Conservation (phyloP, 805 yeast species). For the Wickerhamomyces mucosus region DNA sequence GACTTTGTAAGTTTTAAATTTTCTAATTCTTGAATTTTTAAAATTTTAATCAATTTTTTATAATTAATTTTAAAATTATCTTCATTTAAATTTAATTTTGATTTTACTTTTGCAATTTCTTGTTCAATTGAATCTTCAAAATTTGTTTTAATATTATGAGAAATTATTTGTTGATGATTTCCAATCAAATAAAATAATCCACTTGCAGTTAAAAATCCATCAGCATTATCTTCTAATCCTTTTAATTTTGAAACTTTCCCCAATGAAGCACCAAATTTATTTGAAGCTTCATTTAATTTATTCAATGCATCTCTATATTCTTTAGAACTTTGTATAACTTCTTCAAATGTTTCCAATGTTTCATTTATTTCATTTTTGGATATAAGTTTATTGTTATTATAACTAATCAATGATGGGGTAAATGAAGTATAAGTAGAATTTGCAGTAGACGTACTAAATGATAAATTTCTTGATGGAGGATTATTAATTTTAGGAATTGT, state of each 20-base stretch:
- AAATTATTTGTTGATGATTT: conserved; percentile 66
- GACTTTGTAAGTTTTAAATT: conserved; percentile 49
- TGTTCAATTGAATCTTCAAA: conserved; percentile 44
- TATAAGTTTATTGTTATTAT: conserved; percentile 50
- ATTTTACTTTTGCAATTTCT: conserved; percentile 35
- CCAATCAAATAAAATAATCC: conserved; percentile 71
- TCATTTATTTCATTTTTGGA: conserved; percentile 49
- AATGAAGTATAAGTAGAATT: conserved; percentile 15
- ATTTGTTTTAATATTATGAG: conserved; percentile 42
- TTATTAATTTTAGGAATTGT: conserved; percentile 17
- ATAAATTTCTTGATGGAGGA: conserved; percentile 10
- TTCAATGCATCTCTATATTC: conserved; percentile 37
- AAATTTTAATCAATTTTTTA: conserved; percentile 37
- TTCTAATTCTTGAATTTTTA: conserved; percentile 52
- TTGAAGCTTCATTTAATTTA: conserved; percentile 48
- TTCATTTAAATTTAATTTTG: conserved; percentile 38
- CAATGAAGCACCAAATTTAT: conserved; percentile 60
- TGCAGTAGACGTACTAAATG: conserved; percentile 15
- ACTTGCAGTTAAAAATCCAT: conserved; percentile 61
- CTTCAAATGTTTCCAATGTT: conserved; percentile 39
- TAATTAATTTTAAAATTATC: conserved; percentile 43
- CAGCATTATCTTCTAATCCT: conserved; percentile 50
- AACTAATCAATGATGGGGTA: conserved; percentile 38
- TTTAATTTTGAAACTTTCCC: conserved; percentile 55
- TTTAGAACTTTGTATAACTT: conserved; percentile 36